Base-by-base conservation (phyloP, 768 basidiomycete genomes). In the Phaffia tasmanica region DNA sequence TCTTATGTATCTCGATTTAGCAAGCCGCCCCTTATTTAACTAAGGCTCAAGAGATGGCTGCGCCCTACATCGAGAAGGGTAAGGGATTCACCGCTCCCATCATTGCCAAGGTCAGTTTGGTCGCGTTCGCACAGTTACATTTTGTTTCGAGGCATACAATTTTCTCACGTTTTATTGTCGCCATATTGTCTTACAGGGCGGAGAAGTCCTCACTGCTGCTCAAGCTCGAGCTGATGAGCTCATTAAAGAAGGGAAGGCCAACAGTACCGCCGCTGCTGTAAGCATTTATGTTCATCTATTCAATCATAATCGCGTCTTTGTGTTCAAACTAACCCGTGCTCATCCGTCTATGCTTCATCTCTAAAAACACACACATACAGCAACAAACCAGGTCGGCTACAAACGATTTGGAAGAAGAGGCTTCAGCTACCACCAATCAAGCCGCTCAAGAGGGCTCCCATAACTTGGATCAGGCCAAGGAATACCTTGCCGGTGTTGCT, bases 401-500 rank as follows among this genome's bases (percentile, higher is more conserved):
- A 9, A 27, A 57, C 18, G 49, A 55, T 19, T 55, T 64, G 19
- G 32, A 30, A 16, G 21, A 30, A 19, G 27, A 47, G 19, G 32
- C 47, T 30, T 30, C 53, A 9, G 54, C 30, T 21, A 64, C 29
- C 21, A 64, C 63, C 21, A 27, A 64, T 30, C 30, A 53, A 18
- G 63, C 63, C n/a, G 9, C 63, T 25, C 1, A 54, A 19, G 64
- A 65, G 2, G 64, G 64, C 23, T 29, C 21, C 21, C 42, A 27
- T 47, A 32, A 58, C 19, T 29, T 65, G 46, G 64, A 58, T 8
- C 21, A 48, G 42, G 64, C 64, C 25, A 58, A 65, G 64, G 35
- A 59, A 14, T 65, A 59, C 48, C 54, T 65, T 50, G 47, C 64
- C n/a, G 57, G 57, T 23, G 57, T 65, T 50, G 58, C 64, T 25